Conservation (phyloP, 2,329 filamentous ascomycete genomes). For the Claviceps sorghi region DNA sequence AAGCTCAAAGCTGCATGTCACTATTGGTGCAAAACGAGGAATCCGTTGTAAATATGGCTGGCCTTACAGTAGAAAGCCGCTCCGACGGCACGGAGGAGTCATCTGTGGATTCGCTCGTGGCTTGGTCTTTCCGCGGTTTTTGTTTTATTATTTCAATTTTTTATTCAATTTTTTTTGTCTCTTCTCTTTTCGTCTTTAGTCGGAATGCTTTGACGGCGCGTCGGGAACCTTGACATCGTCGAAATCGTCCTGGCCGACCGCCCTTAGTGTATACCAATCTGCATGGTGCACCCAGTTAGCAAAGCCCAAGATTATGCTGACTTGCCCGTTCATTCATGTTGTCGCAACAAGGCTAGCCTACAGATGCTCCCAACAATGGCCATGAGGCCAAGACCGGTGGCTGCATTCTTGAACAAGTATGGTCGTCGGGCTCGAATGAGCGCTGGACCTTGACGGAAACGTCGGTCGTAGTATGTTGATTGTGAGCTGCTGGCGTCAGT, state of each 20-base stretch:
- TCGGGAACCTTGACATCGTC: slow-evolving; percentile 87
- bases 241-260: slow-evolving; percentile 92
- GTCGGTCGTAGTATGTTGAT: slow-evolving; percentile 78
- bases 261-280: slow-evolving; percentile 55
- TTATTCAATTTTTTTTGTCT: neutral
- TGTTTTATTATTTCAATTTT: neutral
- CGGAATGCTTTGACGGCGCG: slow-evolving; percentile 39
- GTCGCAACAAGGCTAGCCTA: slow-evolving; percentile 35
- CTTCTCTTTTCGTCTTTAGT: slow-evolving; percentile 4
- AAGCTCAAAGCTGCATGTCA: neutral
- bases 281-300: neutral
- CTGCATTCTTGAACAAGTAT: slow-evolving; percentile 77
- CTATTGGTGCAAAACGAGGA: neutral
- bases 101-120: neutral
- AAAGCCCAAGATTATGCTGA: neutral
- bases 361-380: slow-evolving; percentile 73
- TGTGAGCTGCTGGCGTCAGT: slow-evolving; percentile 22
- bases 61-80: neutral
- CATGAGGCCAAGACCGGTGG: slow-evolving; percentile 64
- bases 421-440: slow-evolving; percentile 84
- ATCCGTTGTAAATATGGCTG: neutral
- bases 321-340: neutral
- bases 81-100: neutral
- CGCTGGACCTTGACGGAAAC: slow-evolving; percentile 72
- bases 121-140: slow-evolving; percentile 2